Base-by-base conservation (phyloP, 1,284 basidiomycete genomes). In the Malassezia brasiliensis region DNA sequence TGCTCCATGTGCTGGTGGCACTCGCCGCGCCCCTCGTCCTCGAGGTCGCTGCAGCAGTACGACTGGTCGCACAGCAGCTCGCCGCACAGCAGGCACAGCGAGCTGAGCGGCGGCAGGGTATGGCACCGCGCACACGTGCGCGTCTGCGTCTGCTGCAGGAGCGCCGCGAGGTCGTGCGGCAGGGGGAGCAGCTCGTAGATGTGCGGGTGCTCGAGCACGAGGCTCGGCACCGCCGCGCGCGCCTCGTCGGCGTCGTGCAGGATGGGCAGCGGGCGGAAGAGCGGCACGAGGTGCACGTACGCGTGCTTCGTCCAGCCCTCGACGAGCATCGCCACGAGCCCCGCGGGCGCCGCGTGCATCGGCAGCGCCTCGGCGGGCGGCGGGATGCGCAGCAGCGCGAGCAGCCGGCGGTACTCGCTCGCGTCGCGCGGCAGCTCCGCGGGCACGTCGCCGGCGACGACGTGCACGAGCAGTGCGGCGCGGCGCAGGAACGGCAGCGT, bases 1-100 rank as follows among this genome's bases (percentile, higher is more conserved):
- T 88, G 85, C 80, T 89, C 81, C 63, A 86, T 87, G 75, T 98
- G 94, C 78, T 88, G 83, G 75, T 96, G 98, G 76, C 93, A 96
- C 74, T 99, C 94, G 62, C 80, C 77, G 50, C 81, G 77, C 31
- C 54, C 47, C 28, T 64, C 63, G 44, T 79, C 76, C 39, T 88
- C 85, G 22, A 78, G 68, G 65, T 90, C 87, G 64, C 81, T 80
- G 75, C 93, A 99, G 71, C 93, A 99, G 67, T 91, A 86, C 62
- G 87, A 88, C 71, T 91, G 88, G 77, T 91, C 82, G 72, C 94
- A 98, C 8, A 88, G 84, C 15, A 86, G 83, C 41, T 83, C 80
- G 1, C 93, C 93, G 67, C 94, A 99, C 48, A 91, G 80, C 57
- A 96, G 76, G 74, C 93, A 99, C 3, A 99, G 83, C 0, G 90